Percentiles rank a stretch among this genome's conserved stretches.
Conservation (phyloP, 441 rosid genomes). For the Corymbia citriodora region DNA sequence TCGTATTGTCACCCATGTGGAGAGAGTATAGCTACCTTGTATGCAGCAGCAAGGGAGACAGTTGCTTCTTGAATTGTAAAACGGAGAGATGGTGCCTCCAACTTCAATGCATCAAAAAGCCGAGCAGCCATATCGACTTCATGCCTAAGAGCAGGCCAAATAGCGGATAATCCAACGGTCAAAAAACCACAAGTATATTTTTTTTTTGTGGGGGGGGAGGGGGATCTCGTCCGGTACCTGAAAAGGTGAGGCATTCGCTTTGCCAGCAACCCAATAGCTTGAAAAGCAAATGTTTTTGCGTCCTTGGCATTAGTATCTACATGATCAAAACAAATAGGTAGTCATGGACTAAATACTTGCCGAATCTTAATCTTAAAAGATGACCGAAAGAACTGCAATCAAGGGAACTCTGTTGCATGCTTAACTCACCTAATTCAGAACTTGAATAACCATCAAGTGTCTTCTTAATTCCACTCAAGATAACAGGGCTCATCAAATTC, state of each 20-base stretch:
- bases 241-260: constrained; percentile 89
- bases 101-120: constrained; percentile 82
- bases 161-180: not conserved
- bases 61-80: constrained; percentile 80
- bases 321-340: constrained; percentile 3
- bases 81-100: constrained; percentile 67
- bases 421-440: constrained; percentile 60
- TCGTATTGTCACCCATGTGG: not conserved
- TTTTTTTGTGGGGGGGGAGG: constrained; percentile 15
- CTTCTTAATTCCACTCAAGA: constrained; percentile 72
- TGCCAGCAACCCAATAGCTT: constrained; percentile 89
- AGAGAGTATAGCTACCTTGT: constrained; percentile 46
- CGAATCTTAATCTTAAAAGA: not conserved
- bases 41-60: constrained; percentile 73
- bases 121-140: constrained; percentile 90
- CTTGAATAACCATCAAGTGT: constrained; percentile 72
- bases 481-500: constrained; percentile 91
- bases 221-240: constrained; percentile 40
- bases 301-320: constrained; percentile 72
- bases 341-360: constrained; percentile 2
- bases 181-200: not conserved
- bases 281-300: constrained; percentile 73
- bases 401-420: not conserved
- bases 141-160: constrained; percentile 46
- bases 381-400: not conserved